A percentile compares a stretch with the other conserved stretches of the same genome.
Evolutionary conservation across 225 moss, liverwort and hornwort species (phyloP).

Genomic region (Marchantia paleacea): DNA sequence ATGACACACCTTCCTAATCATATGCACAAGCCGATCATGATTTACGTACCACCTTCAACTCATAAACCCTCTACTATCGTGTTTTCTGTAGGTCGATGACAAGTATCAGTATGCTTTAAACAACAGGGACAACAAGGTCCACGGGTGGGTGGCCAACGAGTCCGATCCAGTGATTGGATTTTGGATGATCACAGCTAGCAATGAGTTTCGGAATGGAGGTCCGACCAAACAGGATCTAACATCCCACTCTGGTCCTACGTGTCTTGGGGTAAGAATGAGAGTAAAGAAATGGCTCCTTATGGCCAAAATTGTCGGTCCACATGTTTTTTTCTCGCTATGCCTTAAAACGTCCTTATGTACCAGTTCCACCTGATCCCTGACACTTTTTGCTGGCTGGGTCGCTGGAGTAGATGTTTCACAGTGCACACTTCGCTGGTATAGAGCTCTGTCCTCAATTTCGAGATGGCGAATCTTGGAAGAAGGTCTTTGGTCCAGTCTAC

Average conservation of each 20-base stretch:
- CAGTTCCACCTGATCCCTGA: too few relatives aligned
- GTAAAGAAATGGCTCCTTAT: too few relatives aligned
- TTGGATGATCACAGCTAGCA: conserved; percentile 63
- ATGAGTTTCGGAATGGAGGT: conserved; percentile 71
- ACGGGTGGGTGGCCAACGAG: conserved; percentile 54
- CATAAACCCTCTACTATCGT: background rate
- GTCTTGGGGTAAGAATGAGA: conserved; percentile 49
- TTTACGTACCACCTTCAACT: background rate
- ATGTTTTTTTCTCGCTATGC: background rate
- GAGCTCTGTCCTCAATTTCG: too few relatives aligned
- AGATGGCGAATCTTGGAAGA: too few relatives aligned
- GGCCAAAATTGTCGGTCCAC: background rate
- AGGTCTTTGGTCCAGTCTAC: conserved; percentile 52
- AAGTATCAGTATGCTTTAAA: conserved; percentile 56
- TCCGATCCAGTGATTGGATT: conserved; percentile 54
- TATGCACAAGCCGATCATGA: background rate
- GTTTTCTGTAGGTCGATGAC: conserved; percentile 55
- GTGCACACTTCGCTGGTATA: conserved; percentile 52
- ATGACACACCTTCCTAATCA: background rate
- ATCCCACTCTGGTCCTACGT: conserved; percentile 71
- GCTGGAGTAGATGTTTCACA: conserved; percentile 55
- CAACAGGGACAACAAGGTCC: conserved; percentile 57
- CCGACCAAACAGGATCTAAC: conserved; percentile 63
- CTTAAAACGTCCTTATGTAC: too few relatives aligned
- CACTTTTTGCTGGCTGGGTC: too few relatives aligned